A percentile compares a stretch with the other conserved stretches of the same genome.
Evolutionary conservation across 148 eudicot genomes (phyloP).

Genomic region (Polygonum aviculare): DNA sequence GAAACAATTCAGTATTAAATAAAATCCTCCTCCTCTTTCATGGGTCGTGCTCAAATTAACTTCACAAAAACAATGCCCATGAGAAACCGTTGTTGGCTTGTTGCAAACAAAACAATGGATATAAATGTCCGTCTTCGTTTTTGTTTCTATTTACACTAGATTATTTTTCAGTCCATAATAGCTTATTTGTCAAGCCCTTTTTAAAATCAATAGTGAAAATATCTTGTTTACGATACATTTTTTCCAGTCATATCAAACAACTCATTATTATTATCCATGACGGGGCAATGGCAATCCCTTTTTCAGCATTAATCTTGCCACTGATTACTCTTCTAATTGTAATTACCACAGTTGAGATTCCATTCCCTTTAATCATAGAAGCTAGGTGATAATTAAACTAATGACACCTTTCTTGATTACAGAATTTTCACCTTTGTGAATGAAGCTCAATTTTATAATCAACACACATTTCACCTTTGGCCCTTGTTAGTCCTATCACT

Average conservation of each 20-base stretch:
- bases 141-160: not conserved
- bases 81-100: not conserved
- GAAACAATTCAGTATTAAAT: too few species aligned
- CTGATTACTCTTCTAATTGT: not conserved
- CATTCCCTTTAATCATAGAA: not conserved
- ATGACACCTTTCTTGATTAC: not conserved
- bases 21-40: too few species aligned
- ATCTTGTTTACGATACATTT: not conserved
- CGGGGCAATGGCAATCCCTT: not conserved
- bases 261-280: not conserved
- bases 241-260: conserved; percentile 1
- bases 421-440: not conserved
- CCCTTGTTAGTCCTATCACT: not conserved
- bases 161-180: not conserved
- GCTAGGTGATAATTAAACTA: not conserved
- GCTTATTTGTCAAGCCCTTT: not conserved
- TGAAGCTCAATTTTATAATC: not conserved
- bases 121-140: not conserved
- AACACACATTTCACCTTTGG: not conserved
- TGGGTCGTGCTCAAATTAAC: too few species aligned
- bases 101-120: not conserved
- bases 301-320: conserved; percentile 4
- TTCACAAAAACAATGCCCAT: not conserved
- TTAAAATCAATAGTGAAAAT: not conserved
- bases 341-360: conserved; percentile 1